Base-by-base conservation (phyloP, 768 basidiomycete genomes). In the Hydnomerulius pinastri region DNA sequence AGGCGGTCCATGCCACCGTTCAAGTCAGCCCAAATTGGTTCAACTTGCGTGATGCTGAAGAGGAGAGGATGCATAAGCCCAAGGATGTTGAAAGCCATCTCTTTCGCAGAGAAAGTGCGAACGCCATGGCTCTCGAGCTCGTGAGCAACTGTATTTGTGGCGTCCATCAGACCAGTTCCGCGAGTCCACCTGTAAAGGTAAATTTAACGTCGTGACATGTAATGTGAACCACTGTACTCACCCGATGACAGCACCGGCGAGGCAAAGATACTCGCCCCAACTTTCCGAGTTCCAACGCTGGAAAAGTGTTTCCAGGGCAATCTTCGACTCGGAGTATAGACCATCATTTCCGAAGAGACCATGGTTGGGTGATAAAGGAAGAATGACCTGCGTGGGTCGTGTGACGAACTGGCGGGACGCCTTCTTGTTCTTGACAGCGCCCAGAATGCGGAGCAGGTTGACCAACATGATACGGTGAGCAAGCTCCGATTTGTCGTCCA, bases 71-170 rank as follows among this genome's bases (percentile, higher is more conserved):
- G 97, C 96, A 99, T 98, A 43, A 99, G 80, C 53, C 97, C 96
- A 47, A 99, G 87, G 62, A 99, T 93, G 72, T 99, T 99, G 84
- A 99, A 99, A 0, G 97, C 95, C 97, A 98, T 99, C 73, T 99
- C 97, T 76, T 98, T 98, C 24, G 97, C 90, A 1, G 96, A 98
- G 83, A 98, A 99, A 2, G 97, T 99, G 57, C 97, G 85, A 51
- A 97, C 92, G 54, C 97, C 97, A 55, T 88, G 81, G 51, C 85
- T 80, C 74, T 99, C 97, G 36, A 99, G 80, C 46, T 93, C 92
- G 50, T 95, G 90, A 23, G 97, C 93, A 45, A 98, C 87, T 36
- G 88, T 91, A 73, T 95, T 95, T 37, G 92, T 95, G 4, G 94
- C 88, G 50, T 82, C 87, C 97, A 99, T 98, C 43, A 99, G 74